Conservation (phyloP, 495 filamentous ascomycete genomes). For the Gamarada debralockiae region DNA sequence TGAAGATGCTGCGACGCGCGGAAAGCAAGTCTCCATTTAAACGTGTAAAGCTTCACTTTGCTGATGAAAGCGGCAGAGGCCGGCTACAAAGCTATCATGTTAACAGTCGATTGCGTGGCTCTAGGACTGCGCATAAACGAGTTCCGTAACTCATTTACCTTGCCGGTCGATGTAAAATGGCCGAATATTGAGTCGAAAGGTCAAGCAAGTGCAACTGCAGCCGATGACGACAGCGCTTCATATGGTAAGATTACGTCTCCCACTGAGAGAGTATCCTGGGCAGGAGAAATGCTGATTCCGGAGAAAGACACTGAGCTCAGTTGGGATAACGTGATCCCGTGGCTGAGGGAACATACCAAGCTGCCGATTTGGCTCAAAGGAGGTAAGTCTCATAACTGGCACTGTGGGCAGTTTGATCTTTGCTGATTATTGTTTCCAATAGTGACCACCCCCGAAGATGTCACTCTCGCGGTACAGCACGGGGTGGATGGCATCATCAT, state of each 20-base stretch:
- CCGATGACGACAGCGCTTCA: slow-evolving; percentile 4
- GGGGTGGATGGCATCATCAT: slow-evolving; percentile 56
- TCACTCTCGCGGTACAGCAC: slow-evolving; percentile 45
- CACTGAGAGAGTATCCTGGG: not conserved
- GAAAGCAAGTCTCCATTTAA: slow-evolving; percentile 18
- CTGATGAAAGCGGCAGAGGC: not conserved
- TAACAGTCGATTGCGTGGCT: slow-evolving; percentile 30
- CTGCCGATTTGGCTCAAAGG: slow-evolving; percentile 57
- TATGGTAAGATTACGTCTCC: slow-evolving; percentile 6
- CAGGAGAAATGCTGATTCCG: not conserved
- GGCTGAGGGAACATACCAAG: slow-evolving; percentile 40
- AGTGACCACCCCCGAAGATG: slow-evolving; percentile 58
- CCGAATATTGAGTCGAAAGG: slow-evolving; percentile 12
- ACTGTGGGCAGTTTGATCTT: not conserved
- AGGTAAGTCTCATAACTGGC: slow-evolving; percentile 19
- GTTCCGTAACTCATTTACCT: slow-evolving; percentile 23
- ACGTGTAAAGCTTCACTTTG: not conserved
- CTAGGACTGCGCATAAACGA: slow-evolving; percentile 36
- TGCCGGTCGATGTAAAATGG: slow-evolving; percentile 6
- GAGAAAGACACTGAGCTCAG: slow-evolving; percentile 1
- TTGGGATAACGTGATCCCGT: slow-evolving; percentile 34
- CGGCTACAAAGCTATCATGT: slow-evolving; percentile 34
- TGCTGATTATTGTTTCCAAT: slow-evolving; percentile 32
- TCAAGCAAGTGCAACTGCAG: not conserved
- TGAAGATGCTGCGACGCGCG: slow-evolving; percentile 32